Conservation (phyloP, 805 yeast genomes). For the Debaryomyces prosopidis region DNA sequence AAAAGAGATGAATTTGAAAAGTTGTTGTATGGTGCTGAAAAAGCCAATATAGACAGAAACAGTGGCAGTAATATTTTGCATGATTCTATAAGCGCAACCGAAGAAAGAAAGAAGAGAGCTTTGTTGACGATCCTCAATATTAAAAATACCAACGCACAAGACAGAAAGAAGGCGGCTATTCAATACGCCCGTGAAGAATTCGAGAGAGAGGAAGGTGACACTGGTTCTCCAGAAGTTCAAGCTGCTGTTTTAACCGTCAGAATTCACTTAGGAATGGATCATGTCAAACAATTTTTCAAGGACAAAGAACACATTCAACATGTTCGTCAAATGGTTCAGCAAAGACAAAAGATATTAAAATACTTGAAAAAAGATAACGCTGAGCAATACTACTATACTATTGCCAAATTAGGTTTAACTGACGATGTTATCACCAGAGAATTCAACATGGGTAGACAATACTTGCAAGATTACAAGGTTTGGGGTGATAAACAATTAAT, state of each 20-base stretch:
- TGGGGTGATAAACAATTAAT: conserved; percentile 74
- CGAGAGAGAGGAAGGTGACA: conserved; percentile 81
- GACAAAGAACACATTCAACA: conserved; percentile 70
- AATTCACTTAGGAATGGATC: conserved; percentile 76
- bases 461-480: conserved; percentile 74
- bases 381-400: conserved; percentile 78
- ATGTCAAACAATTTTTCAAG: conserved; percentile 64
- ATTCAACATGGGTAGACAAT: conserved; percentile 76
- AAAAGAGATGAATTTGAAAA: conserved; percentile 68
- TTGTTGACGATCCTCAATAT: conserved; percentile 70
- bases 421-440: conserved; percentile 78
- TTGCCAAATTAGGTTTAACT: conserved; percentile 82
- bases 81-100: conserved; percentile 29
- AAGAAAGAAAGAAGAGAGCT: conserved; percentile 64
- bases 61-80: conserved; percentile 27
- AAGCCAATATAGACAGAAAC: conserved; percentile 47
- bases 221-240: conserved; percentile 94
- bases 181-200: conserved; percentile 76
- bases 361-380: conserved; percentile 83
- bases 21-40: conserved; percentile 74
- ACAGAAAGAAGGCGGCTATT: conserved; percentile 57
- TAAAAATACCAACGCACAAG: conserved; percentile 65
- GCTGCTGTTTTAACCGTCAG: conserved; percentile 86
- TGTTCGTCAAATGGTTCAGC: conserved; percentile 82
- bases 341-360: conserved; percentile 78